phyloP scores from a whole-genome alignment of 164 flowering plant species.

The Macadamia integrifolia region DNA sequence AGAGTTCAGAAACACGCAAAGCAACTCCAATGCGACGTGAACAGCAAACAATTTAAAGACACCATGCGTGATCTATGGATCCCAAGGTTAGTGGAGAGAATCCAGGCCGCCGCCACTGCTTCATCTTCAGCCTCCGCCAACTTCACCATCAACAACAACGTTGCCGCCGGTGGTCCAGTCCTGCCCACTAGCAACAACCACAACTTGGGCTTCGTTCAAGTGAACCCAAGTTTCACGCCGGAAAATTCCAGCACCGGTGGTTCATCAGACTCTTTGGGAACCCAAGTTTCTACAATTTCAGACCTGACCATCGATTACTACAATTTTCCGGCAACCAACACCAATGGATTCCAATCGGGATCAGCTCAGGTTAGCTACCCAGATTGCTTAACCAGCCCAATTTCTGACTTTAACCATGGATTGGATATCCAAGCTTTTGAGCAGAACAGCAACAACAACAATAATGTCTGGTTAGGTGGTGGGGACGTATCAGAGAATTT shows the following conservation, averaged over 20 bases:
- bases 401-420: slow-evolving; percentile 16
- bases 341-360: slow-evolving; percentile 5
- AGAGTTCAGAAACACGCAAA: slow-evolving; percentile 74
- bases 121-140: neutral
- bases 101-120: slow-evolving; percentile 35
- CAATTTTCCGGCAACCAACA: neutral
- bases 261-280: slow-evolving; percentile 15
- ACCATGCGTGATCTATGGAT: slow-evolving; percentile 58
- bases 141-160: neutral
- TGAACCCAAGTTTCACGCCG: slow-evolving; percentile 11
- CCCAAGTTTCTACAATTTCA: slow-evolving; percentile 6
- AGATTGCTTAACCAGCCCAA: slow-evolving; percentile 14
- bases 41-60: slow-evolving; percentile 69
- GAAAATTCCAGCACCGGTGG: slow-evolving; percentile 20
- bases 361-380: slow-evolving; percentile 2
- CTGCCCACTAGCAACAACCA: neutral
- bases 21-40: slow-evolving; percentile 67
- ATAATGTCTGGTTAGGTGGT: slow-evolving; percentile 24
- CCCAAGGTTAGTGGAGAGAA: slow-evolving; percentile 50
- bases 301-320: slow-evolving; percentile 14
- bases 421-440: slow-evolving; percentile 12
- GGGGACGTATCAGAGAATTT: slow-evolving; percentile 40
- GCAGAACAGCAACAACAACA: slow-evolving; percentile 1
- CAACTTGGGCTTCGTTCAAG: slow-evolving; percentile 1
- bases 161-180: neutral